Evolutionary conservation across 2,329 filamentous ascomycete species (phyloP), one percentile per base, ranked within the genome.

Genomic region (Pyrenochaeta sp.): DNA sequence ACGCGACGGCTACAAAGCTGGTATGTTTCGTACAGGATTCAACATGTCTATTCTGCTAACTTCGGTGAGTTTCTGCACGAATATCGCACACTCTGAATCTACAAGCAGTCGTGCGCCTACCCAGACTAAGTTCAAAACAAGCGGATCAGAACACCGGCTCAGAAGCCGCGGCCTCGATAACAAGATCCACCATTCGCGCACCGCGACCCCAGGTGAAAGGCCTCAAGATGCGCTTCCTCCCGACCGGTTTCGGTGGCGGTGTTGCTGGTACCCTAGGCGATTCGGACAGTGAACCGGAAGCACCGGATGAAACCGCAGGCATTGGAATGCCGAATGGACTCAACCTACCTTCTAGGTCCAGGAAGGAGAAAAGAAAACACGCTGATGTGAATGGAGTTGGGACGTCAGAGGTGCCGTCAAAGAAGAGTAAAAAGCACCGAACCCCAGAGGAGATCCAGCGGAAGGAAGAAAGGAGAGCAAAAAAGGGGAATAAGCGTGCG

Each of bases 181-280:
- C 80, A 24, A 79, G 82, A 47, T 79, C 82, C 2, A 78, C 84
- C 4, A 79, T 83, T 55, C 86, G 81, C 58, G 74, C 82, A 1
- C 80, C 86, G 48, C 85, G 88, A 58, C 81, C 85, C 45, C 91
- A 93, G 73, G 90, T 91, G 1, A 82, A 85, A 67, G 89, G 87
- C 6, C 78, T 93, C 52, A 87, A 84, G 68, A 85, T 88, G 76
- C 86, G 90, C 34, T 92, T 86, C 75, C 84, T 84, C 52, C 90
- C 90, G 1, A 85, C 90, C 44, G 90, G 90, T 13, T 83, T 83
- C 62, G 82, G 82, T 4, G 57, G 68, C 10, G 81, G 80, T 27
- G 77, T 77, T 30, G 74, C 73, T 30, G 82, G 78, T 27, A 78
- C 57, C 19, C 76, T 81, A 66, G 84, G 69, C 12, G 76, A 73